Evolutionary conservation across 108 stramenopile species (phyloP).

Genomic region (Aurantiochytrium sp.): DNA sequence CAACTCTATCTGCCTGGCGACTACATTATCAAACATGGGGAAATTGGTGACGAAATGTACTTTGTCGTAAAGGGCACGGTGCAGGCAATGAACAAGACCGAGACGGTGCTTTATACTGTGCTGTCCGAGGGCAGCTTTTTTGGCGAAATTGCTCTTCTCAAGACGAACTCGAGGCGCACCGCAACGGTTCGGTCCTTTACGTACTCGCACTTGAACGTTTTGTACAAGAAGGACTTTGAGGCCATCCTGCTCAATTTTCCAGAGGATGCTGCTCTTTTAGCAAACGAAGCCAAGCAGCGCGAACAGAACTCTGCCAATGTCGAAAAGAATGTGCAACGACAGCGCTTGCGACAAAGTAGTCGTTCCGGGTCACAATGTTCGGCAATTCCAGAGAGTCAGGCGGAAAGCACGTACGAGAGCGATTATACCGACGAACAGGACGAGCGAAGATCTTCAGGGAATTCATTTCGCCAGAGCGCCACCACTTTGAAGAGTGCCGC

Average conservation of each 20-base stretch:
- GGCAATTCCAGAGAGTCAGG: too few relatives aligned
- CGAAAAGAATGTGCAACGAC: neutral
- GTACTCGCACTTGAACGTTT: neutral
- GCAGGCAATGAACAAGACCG: neutral
- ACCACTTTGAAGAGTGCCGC: too few relatives aligned
- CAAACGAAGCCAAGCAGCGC: neutral
- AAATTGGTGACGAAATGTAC: slow-evolving; percentile 10
- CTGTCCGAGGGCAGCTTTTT: neutral
- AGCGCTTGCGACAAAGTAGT: neutral
- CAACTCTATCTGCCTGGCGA: slow-evolving; percentile 9
- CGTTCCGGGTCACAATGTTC: neutral
- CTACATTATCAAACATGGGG: slow-evolving; percentile 8
- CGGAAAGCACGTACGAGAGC: too few relatives aligned
- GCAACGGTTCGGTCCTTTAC: neutral
- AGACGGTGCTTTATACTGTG: neutral
- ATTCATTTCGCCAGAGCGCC: too few relatives aligned
- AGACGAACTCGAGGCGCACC: slow-evolving; percentile 4
- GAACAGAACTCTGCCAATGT: neutral
- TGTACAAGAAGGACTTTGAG: slow-evolving; percentile 7
- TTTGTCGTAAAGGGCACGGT: slow-evolving; percentile 2
- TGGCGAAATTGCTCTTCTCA: neutral
- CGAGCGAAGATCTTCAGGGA: too few relatives aligned
- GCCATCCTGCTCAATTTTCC: neutral
- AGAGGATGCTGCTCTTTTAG: neutral
- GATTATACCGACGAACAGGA: too few relatives aligned